phyloP scores from a whole-genome alignment of 768 basidiomycete genomes.

The Termitomyces sp. region DNA sequence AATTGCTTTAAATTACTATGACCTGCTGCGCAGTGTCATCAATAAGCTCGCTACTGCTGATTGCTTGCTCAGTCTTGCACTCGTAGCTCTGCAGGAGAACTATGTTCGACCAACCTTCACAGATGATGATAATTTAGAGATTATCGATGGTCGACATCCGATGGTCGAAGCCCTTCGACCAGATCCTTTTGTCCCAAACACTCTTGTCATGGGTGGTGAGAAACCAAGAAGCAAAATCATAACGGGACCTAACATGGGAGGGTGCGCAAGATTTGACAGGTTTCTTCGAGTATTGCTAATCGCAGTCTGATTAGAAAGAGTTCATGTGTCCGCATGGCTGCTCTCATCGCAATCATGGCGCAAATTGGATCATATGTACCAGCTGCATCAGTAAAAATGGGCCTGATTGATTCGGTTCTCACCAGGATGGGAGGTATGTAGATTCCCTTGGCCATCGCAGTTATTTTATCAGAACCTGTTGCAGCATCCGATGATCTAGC shows the following conservation, averaged over 20 bases:
- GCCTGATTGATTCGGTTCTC: constrained; percentile 79
- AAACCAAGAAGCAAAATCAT: constrained; percentile 59
- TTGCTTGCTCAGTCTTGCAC: constrained; percentile 81
- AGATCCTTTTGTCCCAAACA: constrained; percentile 86
- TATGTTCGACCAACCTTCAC: constrained; percentile 79
- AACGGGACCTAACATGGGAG: constrained; percentile 86
- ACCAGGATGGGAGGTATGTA: constrained; percentile 85
- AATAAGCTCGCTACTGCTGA: constrained; percentile 82
- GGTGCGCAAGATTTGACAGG: constrained; percentile 27
- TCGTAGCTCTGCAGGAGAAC: constrained; percentile 67
- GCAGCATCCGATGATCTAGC: constrained; percentile 84
- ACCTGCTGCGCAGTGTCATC: constrained; percentile 65
- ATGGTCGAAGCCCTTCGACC: constrained; percentile 79
- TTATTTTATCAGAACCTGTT: neutral
- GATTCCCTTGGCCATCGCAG: neutral
- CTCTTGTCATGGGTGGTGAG: constrained; percentile 56
- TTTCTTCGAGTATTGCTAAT: neutral
- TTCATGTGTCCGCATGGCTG: constrained; percentile 75
- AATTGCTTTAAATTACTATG: constrained; percentile 65
- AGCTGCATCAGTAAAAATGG: constrained; percentile 64
- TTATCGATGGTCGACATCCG: constrained; percentile 85
- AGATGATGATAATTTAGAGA: constrained; percentile 61
- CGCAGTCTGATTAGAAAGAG: constrained; percentile 55
- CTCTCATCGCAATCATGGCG: constrained; percentile 74
- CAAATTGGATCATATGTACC: constrained; percentile 96